These are phyloP conservation scores for Boletus rubropictus DNA, from an alignment of 768 basidiomycete species.

Conservation along the genomic window DNA sequence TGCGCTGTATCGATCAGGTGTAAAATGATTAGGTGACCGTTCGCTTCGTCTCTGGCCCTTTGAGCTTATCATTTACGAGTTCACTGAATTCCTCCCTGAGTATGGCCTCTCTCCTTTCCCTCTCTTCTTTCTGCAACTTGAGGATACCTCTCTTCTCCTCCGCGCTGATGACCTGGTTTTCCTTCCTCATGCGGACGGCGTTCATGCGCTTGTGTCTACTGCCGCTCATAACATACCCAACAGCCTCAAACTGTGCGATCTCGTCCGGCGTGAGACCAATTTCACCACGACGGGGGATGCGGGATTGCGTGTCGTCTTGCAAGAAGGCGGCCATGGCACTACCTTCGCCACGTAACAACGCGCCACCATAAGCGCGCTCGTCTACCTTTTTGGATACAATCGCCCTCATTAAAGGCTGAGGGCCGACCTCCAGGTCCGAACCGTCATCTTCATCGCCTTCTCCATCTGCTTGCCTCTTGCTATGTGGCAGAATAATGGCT, in stretches of 20 bases:
- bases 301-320: slow-evolving; percentile 71
- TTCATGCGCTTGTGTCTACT: slow-evolving; percentile 95
- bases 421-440: slow-evolving; percentile 71
- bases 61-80: slow-evolving; percentile 71
- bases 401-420: slow-evolving; percentile 52
- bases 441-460: slow-evolving; percentile 28
- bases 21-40: slow-evolving; percentile 5
- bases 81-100: slow-evolving; percentile 87
- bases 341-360: slow-evolving; percentile 90
- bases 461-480: slow-evolving; percentile 20
- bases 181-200: slow-evolving; percentile 96
- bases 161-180: slow-evolving; percentile 98
- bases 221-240: slow-evolving; percentile 98
- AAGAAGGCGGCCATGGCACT: slow-evolving; percentile 98
- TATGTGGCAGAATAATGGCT: slow-evolving; percentile 13
- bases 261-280: slow-evolving; percentile 87
- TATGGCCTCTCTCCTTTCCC: slow-evolving; percentile 83
- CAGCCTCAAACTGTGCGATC: slow-evolving; percentile 81
- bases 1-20: background rate
- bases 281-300: slow-evolving; percentile 98
- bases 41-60: slow-evolving; percentile 36
- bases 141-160: slow-evolving; percentile 97
- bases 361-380: slow-evolving; percentile 85
- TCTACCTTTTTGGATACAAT: slow-evolving; percentile 52
- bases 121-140: slow-evolving; percentile 92